Evolutionary conservation across 1,284 basidiomycete species (phyloP), one percentile per base, ranked within the genome.

Genomic region (Ceratobasidium sp.): DNA sequence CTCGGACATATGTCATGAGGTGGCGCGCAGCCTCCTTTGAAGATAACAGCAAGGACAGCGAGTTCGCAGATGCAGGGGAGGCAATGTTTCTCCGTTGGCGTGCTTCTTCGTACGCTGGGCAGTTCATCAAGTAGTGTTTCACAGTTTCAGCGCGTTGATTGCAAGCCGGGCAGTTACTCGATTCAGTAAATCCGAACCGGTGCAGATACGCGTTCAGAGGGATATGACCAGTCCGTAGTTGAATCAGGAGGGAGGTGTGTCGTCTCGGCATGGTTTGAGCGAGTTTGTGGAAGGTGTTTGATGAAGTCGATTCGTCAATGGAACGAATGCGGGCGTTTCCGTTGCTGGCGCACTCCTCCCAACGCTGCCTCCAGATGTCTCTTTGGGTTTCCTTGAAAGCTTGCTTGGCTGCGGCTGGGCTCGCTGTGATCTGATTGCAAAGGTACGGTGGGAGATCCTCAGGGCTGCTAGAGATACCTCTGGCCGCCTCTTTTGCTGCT

Each of bases 391-490:
- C 26, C 26, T 62, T 62, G 43, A n/a, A 62, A 1, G 60, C 30
- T 21, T 50, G 41, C 26, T 50, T 62, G 9, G 60, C 26, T 10
- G 60, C 60, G 4, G 23, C 45, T 50, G 60, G 60, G 30, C 41
- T 62, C 2, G 10, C 18, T 21, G 23, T n/a, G 3, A 62, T 45
- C 26, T 39, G 6, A 23, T 48, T 52, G 62, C 39, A 69, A 21
- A 75, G 59, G 55, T 73, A 73, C 14, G 65, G 57, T 28, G 74
- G 74, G n/a, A 75, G 61, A 3, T 74, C 48, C 21, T 74, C 50
- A 21, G 71, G 32, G 10, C 55, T 14, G 28, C 36, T 60, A 43
- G 48, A 71, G 2, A 43, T 23, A 30, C 46, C 57, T 39, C 39
- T 73, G 21, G 69, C 67, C 5, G 55, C 57, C 16, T 53, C 57